Evolutionary conservation across 2,329 filamentous ascomycete genomes (phyloP), one percentile per base, ranked within the genome.

Genomic region (Emergomyces orientalis): DNA sequence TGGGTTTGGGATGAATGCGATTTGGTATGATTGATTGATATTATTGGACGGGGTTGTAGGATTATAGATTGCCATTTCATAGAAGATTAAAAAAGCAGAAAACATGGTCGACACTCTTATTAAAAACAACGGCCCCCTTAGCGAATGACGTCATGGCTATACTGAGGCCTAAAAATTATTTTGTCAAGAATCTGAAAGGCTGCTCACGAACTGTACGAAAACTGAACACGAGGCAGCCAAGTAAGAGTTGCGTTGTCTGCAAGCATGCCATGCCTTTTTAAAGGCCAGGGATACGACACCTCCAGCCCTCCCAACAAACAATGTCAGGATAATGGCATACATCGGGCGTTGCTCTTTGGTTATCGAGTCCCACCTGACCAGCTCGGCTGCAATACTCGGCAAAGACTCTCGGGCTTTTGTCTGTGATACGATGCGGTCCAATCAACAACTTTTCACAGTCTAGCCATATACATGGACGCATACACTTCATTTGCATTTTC

Each of bases 1-100:
- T n/a, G 91, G 91, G 1, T 96, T 96, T 73, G 90, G 90, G 1
- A 96, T 96, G 91, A 96, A 96, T 77, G 90, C 90, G n/a, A 91
- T 95, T 66, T 96, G 91, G 91, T 94, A 94, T 74, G 88, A 95
- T 76, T 90, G 72, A 14, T 7, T 17, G 17, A 51, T 45, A 19
- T 45, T 60, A 11, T 13, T 49, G 14, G 27, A 25, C 14, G 22
- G 22, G 30, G n/a, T 39, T 58, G 17, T 14, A 41, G n/a, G 27
- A 32, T 30, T 54, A 17, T 32, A 32, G n/a, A 14, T 25, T 37
- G 34, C 11, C 34, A 9, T 9, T 37, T 37, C 11, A 32, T 32
- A 32, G 32, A 32, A 32, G 32, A 32, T 32, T n/a, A n/a, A n/a
- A n/a, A n/a, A n/a, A n/a, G n/a, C n/a, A n/a, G n/a, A n/a, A n/a